phyloP scores from a whole-genome alignment of 352 stramenopile species.

The Blastocystis sp. region DNA sequence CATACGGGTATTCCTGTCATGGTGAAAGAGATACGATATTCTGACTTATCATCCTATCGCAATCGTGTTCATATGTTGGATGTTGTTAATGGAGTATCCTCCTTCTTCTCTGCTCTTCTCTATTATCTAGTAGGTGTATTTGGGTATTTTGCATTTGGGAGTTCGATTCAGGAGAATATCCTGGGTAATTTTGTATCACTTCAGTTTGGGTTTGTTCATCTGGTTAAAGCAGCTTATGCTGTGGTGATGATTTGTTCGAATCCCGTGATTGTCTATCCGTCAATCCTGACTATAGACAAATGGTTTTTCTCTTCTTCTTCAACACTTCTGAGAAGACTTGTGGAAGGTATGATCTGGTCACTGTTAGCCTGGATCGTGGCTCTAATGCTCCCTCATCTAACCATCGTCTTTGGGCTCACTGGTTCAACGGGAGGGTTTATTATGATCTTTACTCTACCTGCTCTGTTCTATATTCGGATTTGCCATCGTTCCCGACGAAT shows the following conservation, averaged over 20 bases:
- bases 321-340: neutral
- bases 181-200: neutral
- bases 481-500: neutral
- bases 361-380: neutral
- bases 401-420: conserved; percentile 46
- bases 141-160: conserved; percentile 44
- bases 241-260: conserved; percentile 62
- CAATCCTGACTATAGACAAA: conserved; percentile 15
- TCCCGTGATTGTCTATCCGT: conserved; percentile 45
- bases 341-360: neutral
- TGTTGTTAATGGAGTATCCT: neutral
- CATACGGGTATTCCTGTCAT: conserved; percentile 58
- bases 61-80: conserved; percentile 31
- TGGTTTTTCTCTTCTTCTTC: neutral
- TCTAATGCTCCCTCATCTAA: conserved; percentile 9
- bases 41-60: neutral
- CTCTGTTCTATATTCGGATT: neutral
- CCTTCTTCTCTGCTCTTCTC: neutral
- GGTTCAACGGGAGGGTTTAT: conserved; percentile 5
- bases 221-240: conserved; percentile 54
- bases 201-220: neutral
- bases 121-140: conserved; percentile 28
- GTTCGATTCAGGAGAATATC: neutral
- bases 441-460: conserved; percentile 52
- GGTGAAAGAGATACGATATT: conserved; percentile 1